Evolutionary conservation across 768 basidiomycete species (phyloP).

Genomic region (Mycena olivaceomarginata): DNA sequence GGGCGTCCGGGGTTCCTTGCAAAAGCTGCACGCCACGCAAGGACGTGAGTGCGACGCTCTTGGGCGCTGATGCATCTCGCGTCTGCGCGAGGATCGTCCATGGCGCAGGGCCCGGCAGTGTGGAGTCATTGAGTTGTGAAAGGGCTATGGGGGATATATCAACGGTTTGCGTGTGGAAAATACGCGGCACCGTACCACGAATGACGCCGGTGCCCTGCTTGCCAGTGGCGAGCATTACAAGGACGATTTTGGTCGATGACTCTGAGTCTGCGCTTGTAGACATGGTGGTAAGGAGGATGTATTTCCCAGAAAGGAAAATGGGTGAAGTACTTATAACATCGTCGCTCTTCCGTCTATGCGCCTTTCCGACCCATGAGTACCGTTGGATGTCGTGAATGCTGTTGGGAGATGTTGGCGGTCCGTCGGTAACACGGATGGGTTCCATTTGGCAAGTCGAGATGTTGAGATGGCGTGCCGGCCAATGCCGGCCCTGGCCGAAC

Average conservation of each 20-base stretch:
- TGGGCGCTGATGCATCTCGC: conserved; percentile 4
- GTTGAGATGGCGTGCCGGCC: not conserved
- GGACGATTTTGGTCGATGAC: conserved; percentile 14
- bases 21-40: conserved; percentile 30
- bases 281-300: too few relatives aligned
- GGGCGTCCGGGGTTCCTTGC: conserved; percentile 19
- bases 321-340: too few relatives aligned
- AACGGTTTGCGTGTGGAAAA: not conserved
- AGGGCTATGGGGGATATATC: conserved; percentile 5
- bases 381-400: too few relatives aligned
- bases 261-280: conserved; percentile 2
- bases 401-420: too few relatives aligned
- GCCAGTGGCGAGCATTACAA: conserved; percentile 38
- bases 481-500: not conserved
- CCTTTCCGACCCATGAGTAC: too few relatives aligned
- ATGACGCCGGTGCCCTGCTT: conserved; percentile 35
- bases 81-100: conserved; percentile 40
- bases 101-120: not conserved
- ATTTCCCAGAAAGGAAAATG: too few relatives aligned
- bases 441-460: not conserved
- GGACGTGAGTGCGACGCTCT: conserved; percentile 24
- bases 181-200: not conserved
- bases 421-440: too few relatives aligned
- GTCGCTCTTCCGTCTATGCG: too few relatives aligned
- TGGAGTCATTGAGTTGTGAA: conserved; percentile 14